Conservation (phyloP, 331 rosid genomes). For the Acacia pycnantha region DNA sequence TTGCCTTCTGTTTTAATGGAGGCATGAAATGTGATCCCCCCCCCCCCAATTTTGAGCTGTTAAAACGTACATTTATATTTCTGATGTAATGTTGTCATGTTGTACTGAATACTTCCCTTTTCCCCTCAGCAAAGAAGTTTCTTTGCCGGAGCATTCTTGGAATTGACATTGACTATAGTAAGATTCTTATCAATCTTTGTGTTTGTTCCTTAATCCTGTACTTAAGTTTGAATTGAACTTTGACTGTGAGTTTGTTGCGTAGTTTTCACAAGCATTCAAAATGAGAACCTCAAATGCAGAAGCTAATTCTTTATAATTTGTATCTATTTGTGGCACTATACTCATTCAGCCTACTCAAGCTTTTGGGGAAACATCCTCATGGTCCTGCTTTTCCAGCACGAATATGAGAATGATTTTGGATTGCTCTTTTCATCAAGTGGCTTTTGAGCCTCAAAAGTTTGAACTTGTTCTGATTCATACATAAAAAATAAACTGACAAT, state of each 20-base stretch:
- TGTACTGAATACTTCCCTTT: conserved; percentile 17
- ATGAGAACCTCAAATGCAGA: background rate
- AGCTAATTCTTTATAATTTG: background rate
- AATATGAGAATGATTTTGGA: background rate
- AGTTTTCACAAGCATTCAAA: conserved; percentile 5
- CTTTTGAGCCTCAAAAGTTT: background rate
- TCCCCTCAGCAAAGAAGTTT: conserved; percentile 67
- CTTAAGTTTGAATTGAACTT: conserved; percentile 5
- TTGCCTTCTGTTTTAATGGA: background rate
- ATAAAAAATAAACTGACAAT: background rate
- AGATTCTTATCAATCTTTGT: conserved; percentile 34
- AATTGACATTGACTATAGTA: conserved; percentile 83
- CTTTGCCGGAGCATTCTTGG: conserved; percentile 79
- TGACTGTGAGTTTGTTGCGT: background rate
- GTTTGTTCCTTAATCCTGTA: conserved; percentile 5
- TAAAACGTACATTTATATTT: background rate
- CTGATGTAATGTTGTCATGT: background rate
- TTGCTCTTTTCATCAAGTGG: conserved; percentile 1
- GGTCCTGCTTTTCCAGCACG: background rate
- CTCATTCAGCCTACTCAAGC: conserved; percentile 1
- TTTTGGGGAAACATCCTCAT: background rate
- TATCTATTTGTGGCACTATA: background rate
- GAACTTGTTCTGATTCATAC: background rate
- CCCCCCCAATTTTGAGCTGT: background rate
- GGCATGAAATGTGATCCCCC: background rate